A percentile compares a stretch with the other conserved stretches of the same genome.
These are phyloP conservation scores for Cordyceps pruinosa DNA, from an alignment of 2,329 filamentous ascomycete genomes.

Conservation along the genomic window DNA sequence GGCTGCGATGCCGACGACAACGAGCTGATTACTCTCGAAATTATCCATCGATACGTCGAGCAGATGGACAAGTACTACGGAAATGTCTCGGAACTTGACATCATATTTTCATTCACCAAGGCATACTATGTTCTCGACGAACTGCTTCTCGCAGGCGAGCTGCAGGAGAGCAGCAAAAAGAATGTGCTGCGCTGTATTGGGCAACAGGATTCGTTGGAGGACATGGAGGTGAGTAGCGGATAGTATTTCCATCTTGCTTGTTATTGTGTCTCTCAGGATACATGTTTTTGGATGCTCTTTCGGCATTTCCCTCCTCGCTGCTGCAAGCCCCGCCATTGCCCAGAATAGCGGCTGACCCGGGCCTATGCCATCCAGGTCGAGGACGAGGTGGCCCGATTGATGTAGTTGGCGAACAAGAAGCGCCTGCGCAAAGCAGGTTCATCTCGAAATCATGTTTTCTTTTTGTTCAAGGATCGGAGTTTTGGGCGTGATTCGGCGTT, in stretches of 20 bases:
- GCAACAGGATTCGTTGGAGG: slow-evolving; percentile 94
- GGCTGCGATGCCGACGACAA: slow-evolving; percentile 97
- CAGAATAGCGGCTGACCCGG: slow-evolving; percentile 11
- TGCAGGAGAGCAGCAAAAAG: slow-evolving; percentile 99
- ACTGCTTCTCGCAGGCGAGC: slow-evolving; percentile 85
- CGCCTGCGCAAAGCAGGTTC: not conserved
- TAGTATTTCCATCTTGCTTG: too few relatives aligned
- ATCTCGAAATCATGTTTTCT: not conserved
- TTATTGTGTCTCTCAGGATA: too few relatives aligned
- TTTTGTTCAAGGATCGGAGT: slow-evolving; percentile 13
- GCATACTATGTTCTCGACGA: slow-evolving; percentile 99
- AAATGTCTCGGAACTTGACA: slow-evolving; percentile 98
- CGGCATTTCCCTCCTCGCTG: not conserved
- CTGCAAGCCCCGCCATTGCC: not conserved
- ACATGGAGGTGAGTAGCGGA: slow-evolving; percentile 83
- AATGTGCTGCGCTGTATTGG: slow-evolving; percentile 93
- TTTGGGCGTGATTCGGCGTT: slow-evolving; percentile 11
- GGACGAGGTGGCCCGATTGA: slow-evolving; percentile 85
- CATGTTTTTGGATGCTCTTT: not conserved
- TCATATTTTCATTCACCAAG: slow-evolving; percentile 99
- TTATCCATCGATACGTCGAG: slow-evolving; percentile 98
- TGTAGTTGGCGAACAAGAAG: slow-evolving; percentile 40
- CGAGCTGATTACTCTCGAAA: slow-evolving; percentile 94
- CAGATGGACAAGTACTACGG: slow-evolving; percentile 99
- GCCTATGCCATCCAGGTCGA: slow-evolving; percentile 66